Evolutionary conservation across 495 filamentous ascomycete genomes (phyloP).

Genomic region (Podospora anserina): DNA sequence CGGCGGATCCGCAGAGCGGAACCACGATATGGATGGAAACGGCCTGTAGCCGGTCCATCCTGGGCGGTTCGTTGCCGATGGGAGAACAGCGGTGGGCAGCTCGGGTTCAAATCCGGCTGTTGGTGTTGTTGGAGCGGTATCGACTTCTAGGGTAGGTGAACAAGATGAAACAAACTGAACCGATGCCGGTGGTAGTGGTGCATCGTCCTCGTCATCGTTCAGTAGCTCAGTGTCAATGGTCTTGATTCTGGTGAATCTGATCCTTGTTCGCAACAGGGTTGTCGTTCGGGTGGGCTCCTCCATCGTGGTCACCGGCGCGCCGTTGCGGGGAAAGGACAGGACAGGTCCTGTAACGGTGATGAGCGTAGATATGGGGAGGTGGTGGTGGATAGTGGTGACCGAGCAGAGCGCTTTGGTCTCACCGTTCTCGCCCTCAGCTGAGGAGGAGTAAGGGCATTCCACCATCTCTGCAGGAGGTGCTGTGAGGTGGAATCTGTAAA

Average conservation of each 20-base stretch:
- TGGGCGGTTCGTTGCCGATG: not conserved
- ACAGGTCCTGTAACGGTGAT: not conserved
- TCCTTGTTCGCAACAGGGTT: not conserved
- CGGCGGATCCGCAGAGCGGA: not conserved
- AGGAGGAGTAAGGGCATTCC: not conserved
- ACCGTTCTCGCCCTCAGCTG: not conserved
- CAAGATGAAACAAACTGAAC: not conserved
- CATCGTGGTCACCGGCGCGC: not conserved
- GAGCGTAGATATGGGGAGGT: not conserved
- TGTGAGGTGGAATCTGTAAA: not conserved
- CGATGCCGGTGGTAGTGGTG: not conserved
- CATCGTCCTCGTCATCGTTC: not conserved
- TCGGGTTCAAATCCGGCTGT: not conserved
- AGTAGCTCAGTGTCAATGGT: not conserved
- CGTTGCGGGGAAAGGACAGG: not conserved
- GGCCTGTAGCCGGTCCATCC: not conserved
- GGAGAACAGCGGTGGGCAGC: not conserved
- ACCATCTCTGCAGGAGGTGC: not conserved
- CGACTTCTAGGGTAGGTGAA: not conserved
- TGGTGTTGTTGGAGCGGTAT: not conserved
- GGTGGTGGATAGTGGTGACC: conserved; percentile 17
- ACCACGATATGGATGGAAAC: not conserved
- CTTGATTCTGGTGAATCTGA: not conserved
- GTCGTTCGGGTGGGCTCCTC: not conserved
- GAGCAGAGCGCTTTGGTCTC: conserved; percentile 10